A percentile compares a stretch with the other conserved stretches of the same genome.
Conservation (phyloP, 352 stramenopile genomes). For the Globisporangium splendens region DNA sequence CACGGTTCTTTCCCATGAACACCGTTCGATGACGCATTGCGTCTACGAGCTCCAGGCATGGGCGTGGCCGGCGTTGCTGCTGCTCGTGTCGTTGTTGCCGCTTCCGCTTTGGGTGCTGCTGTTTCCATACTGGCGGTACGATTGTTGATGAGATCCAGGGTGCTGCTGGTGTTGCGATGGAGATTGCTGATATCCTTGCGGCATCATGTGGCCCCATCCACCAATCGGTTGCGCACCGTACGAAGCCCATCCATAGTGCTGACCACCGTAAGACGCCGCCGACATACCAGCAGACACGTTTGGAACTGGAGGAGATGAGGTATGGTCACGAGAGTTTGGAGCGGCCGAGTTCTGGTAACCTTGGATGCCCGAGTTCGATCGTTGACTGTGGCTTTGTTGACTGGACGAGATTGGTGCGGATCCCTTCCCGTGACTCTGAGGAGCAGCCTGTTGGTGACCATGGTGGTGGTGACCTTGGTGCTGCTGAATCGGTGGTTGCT, state of each 20-base stretch:
- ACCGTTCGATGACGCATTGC: constrained; percentile 6
- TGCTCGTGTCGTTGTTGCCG: constrained; percentile 40
- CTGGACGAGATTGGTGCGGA: constrained; percentile 29
- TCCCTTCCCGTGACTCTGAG: constrained; percentile 68
- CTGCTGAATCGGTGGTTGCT: constrained; percentile 53
- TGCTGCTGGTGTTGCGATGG: constrained; percentile 63
- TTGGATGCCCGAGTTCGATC: constrained; percentile 49
- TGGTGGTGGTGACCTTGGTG: constrained; percentile 49
- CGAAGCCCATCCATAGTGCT: constrained; percentile 82
- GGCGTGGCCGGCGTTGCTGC: constrained; percentile 29
- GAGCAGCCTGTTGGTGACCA: constrained; percentile 48
- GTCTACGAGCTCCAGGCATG: constrained; percentile 80
- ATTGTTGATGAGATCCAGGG: constrained; percentile 64
- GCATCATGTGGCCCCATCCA: constrained; percentile 81
- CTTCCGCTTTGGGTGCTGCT: constrained; percentile 45
- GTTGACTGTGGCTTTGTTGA: constrained; percentile 55
- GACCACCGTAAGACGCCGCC: constrained; percentile 45
- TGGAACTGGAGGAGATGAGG: constrained; percentile 58
- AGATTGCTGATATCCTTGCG: constrained; percentile 77
- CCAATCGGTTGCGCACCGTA: constrained; percentile 74
- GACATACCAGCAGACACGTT: constrained; percentile 62
- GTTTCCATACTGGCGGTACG: constrained; percentile 75
- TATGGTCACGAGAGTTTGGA: constrained; percentile 49
- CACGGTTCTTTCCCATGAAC: constrained; percentile 33
- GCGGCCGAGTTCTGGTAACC: constrained; percentile 44